Evolutionary conservation across 2,329 filamentous ascomycete genomes (phyloP).

Genomic region (Aspergillus nomiae): DNA sequence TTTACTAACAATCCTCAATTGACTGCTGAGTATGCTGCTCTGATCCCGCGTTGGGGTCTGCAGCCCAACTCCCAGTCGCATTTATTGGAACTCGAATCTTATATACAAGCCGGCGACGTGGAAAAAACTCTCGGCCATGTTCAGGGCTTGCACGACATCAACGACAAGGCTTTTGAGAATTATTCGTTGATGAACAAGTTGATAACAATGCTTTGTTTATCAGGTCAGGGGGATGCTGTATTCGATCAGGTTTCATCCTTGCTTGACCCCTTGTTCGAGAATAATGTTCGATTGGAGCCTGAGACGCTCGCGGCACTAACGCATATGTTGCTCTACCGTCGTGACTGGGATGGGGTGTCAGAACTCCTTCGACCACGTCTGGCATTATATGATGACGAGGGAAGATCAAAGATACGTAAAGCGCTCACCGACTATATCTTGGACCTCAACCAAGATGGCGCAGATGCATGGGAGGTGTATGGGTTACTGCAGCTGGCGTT

Average conservation of each 20-base stretch:
- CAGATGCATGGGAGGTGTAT: conserved; percentile 64
- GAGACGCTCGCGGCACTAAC: conserved; percentile 75
- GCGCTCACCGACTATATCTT: conserved; percentile 69
- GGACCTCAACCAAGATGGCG: conserved; percentile 61
- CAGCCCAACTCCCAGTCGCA: conserved; percentile 69
- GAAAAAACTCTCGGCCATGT: conserved; percentile 61
- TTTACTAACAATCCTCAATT: conserved; percentile 69
- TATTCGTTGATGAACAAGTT: conserved; percentile 69
- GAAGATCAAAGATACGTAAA: conserved; percentile 67
- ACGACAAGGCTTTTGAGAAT: conserved; percentile 59
- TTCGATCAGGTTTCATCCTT: conserved; percentile 73
- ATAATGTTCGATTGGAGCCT: conserved; percentile 68
- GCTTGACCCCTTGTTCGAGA: conserved; percentile 71
- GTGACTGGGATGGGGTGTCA: conserved; percentile 76
- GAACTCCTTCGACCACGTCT: conserved; percentile 75
- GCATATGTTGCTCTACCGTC: conserved; percentile 70
- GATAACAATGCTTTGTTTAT: conserved; percentile 67
- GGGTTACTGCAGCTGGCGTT: conserved; percentile 61
- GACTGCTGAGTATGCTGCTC: conserved; percentile 70
- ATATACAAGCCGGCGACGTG: conserved; percentile 71
- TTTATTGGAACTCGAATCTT: conserved; percentile 74
- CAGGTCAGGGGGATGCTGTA: conserved; percentile 55
- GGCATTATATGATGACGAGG: conserved; percentile 47
- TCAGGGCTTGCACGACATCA: conserved; percentile 54
- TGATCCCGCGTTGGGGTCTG: conserved; percentile 68